These are phyloP conservation scores for Claviceps citrina DNA, from an alignment of 2,329 filamentous ascomycete genomes.

Conservation along the genomic window DNA sequence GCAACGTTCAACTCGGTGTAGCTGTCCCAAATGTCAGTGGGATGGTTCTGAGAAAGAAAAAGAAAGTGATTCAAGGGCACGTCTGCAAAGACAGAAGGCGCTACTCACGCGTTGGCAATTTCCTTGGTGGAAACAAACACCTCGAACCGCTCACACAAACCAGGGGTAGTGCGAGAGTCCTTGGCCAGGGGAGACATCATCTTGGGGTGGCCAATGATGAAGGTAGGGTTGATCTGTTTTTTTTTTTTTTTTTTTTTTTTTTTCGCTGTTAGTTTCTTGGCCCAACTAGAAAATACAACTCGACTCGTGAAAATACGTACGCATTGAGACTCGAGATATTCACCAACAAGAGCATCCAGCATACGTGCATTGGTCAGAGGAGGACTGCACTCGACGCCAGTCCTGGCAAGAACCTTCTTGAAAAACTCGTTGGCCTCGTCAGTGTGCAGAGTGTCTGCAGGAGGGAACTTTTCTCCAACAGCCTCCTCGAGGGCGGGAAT, in stretches of 20 bases:
- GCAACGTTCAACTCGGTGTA: slow-evolving; percentile 92
- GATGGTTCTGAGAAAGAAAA: not conserved
- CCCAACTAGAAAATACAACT: not conserved
- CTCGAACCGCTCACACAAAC: slow-evolving; percentile 93
- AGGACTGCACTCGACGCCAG: slow-evolving; percentile 74
- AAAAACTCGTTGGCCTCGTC: slow-evolving; percentile 81
- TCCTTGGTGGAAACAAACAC: slow-evolving; percentile 69
- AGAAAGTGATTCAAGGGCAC: not conserved
- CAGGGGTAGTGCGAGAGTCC: slow-evolving; percentile 67
- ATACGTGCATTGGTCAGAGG: slow-evolving; percentile 89
- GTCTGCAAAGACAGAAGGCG: not conserved
- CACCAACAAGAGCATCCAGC: slow-evolving; percentile 86
- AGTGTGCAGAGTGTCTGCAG: slow-evolving; percentile 78
- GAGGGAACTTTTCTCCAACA: slow-evolving; percentile 84
- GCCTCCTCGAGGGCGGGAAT: slow-evolving; percentile 71
- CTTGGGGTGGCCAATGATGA: slow-evolving; percentile 45
- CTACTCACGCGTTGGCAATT: slow-evolving; percentile 62
- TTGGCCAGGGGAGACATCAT: slow-evolving; percentile 87
- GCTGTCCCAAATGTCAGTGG: slow-evolving; percentile 7
- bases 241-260: not conserved
- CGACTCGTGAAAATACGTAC: slow-evolving; percentile 14
- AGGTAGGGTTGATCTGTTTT: slow-evolving; percentile 54
- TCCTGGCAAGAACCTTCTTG: slow-evolving; percentile 69
- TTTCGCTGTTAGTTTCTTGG: not conserved
- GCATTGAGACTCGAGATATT: slow-evolving; percentile 89